A percentile compares a stretch with the other conserved stretches of the same genome.
Evolutionary conservation across 371 early-diverging fungal genomes (phyloP).

Genomic region (Ecytonucleospora hepatopenaei): DNA sequence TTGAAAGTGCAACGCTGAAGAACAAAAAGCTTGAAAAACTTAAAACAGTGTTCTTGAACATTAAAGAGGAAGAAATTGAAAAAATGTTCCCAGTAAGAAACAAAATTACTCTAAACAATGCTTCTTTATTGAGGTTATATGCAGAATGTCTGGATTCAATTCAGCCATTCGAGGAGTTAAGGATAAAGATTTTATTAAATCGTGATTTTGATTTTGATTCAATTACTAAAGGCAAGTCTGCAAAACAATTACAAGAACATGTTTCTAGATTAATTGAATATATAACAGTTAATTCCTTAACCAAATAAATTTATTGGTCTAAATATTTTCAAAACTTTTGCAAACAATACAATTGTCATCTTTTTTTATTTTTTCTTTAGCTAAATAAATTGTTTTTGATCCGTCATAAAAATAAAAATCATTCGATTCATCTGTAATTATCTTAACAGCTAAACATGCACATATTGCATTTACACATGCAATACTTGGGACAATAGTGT

Average conservation of each 20-base stretch:
- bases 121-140: slow-evolving; percentile 27
- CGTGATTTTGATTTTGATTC: slow-evolving; percentile 41
- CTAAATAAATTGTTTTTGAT: slow-evolving; percentile 1
- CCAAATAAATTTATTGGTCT: neutral
- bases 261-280: slow-evolving; percentile 32
- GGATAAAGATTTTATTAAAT: slow-evolving; percentile 22
- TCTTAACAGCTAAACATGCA: slow-evolving; percentile 28
- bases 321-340: neutral
- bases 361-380: slow-evolving; percentile 13
- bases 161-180: slow-evolving; percentile 39
- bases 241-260: slow-evolving; percentile 42
- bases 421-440: slow-evolving; percentile 5
- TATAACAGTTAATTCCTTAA: neutral
- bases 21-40: slow-evolving; percentile 24
- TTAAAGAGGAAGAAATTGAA: slow-evolving; percentile 15
- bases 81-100: slow-evolving; percentile 16
- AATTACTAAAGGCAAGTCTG: slow-evolving; percentile 32
- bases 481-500: slow-evolving; percentile 35
- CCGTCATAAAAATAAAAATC: slow-evolving; percentile 43
- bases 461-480: slow-evolving; percentile 48
- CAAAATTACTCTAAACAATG: slow-evolving; percentile 30
- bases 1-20: slow-evolving; percentile 37
- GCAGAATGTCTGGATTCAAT: slow-evolving; percentile 34
- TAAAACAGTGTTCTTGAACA: slow-evolving; percentile 32
- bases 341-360: slow-evolving; percentile 38